These are phyloP conservation scores for Ascochyta clinopodiicola DNA, from an alignment of 2,329 filamentous ascomycete genomes.

Conservation along the genomic window DNA sequence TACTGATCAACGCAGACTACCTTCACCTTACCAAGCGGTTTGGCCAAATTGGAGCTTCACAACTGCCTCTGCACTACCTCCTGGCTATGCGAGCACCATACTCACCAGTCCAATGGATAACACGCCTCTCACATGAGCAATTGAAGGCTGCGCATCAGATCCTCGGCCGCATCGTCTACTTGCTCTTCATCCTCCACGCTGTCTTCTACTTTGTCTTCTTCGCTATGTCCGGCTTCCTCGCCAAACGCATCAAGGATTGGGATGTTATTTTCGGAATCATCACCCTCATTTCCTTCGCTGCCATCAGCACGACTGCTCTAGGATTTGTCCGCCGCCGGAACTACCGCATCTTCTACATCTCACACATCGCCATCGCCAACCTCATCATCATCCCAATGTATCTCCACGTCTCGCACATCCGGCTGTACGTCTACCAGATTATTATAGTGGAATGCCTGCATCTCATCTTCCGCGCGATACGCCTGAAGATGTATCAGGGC, in stretches of 20 bases:
- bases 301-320: conserved; percentile 58
- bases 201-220: conserved; percentile 66
- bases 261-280: conserved; percentile 65
- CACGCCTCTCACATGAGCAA: conserved; percentile 60
- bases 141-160: conserved; percentile 65
- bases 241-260: conserved; percentile 61
- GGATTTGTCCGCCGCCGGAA: conserved; percentile 54
- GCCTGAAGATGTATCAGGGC: conserved; percentile 45
- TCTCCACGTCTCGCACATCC: conserved; percentile 63
- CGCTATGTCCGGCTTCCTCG: conserved; percentile 56
- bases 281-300: conserved; percentile 54
- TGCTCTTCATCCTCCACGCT: conserved; percentile 61
- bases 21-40: conserved; percentile 69
- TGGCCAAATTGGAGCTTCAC: conserved; percentile 65
- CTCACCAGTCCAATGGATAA: conserved; percentile 59
- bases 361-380: conserved; percentile 61
- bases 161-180: conserved; percentile 61
- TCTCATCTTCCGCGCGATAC: conserved; percentile 45
- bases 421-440: conserved; percentile 60
- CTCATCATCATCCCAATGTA: conserved; percentile 58
- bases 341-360: conserved; percentile 63
- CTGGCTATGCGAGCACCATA: conserved; percentile 60
- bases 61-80: conserved; percentile 65
- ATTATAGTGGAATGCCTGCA: conserved; percentile 56
- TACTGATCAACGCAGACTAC: conserved; percentile 57